These are phyloP conservation scores for Micromonas pusilla DNA, from an alignment of 139 green algal genomes.

Conservation along the genomic window DNA sequence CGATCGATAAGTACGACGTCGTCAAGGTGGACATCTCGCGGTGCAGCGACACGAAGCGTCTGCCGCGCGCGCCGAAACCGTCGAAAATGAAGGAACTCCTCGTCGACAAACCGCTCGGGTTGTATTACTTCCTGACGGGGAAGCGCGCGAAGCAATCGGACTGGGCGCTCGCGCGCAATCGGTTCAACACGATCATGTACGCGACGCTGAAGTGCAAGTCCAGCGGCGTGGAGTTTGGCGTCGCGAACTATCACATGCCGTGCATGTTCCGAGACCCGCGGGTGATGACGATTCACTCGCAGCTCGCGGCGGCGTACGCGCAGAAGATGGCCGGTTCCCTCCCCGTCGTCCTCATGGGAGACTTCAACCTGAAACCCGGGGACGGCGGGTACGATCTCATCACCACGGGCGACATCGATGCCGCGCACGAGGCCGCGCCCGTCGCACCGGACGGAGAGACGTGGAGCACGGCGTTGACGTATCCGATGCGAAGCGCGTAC, in stretches of 20 bases:
- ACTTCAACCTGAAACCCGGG: slow-evolving; percentile 39
- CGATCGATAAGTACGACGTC: slow-evolving; percentile 24
- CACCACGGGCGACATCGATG: slow-evolving; percentile 21
- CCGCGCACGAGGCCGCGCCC: slow-evolving; percentile 22
- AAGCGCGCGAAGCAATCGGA: background rate
- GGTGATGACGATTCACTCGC: slow-evolving; percentile 38
- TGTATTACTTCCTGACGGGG: background rate
- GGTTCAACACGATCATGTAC: slow-evolving; percentile 33
- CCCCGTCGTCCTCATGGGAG: slow-evolving; percentile 24
- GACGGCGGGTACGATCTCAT: slow-evolving; percentile 30
- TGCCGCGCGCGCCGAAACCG: slow-evolving; percentile 15
- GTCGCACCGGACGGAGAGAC: slow-evolving; percentile 5
- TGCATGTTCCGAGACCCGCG: slow-evolving; percentile 33
- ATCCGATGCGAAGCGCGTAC: slow-evolving; percentile 32
- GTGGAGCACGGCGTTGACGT: slow-evolving; percentile 19
- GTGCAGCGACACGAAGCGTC: slow-evolving; percentile 26
- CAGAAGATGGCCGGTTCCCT: slow-evolving; percentile 1
- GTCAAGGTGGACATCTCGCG: slow-evolving; percentile 22
- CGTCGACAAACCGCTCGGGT: background rate
- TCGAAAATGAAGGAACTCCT: background rate
- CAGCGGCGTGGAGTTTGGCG: slow-evolving; percentile 16
- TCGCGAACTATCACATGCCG: slow-evolving; percentile 43
- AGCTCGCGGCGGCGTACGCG: slow-evolving; percentile 26
- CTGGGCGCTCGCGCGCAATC: slow-evolving; percentile 20
- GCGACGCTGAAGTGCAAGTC: slow-evolving; percentile 16